Base-by-base conservation (phyloP, 139 green algal species). In the Coelastrella sp. region DNA sequence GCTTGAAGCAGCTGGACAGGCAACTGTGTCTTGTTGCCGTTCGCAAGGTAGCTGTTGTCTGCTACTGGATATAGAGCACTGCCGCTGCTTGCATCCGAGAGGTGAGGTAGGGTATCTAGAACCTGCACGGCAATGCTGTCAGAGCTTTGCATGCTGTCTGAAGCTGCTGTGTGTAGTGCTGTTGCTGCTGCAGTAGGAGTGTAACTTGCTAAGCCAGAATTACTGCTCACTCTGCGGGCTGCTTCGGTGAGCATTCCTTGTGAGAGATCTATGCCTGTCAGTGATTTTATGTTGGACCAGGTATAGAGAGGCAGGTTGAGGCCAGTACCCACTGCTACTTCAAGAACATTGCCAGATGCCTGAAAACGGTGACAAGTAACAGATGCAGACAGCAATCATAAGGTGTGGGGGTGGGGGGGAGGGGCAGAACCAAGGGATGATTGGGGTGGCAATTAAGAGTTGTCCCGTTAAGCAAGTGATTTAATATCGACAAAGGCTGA, bases 231-330 rank as follows among this genome's bases (percentile, higher is more conserved):
- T 27, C 85, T 48, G 30, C 25, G 23, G 32, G 23, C 25, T 27
- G 89, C 92, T 80, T 93, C 82, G 0, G 27, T 9, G 51, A 95
- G 86, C 92, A 95, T 95, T 27, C 92, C 90, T 11, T 79, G 40
- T 1, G 89, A 93, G 0, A 94, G 27, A 82, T 95, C 92, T 5
- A 94, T 13, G 35, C 68, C 88, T 0, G 53, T 84, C 5, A 94
- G 38, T n/a, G n/a, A 79, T 2, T 50, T 51, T 3, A 88, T 11
- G 34, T 8, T 9, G 21, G 30, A 48, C 74, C 82, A 90, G 59
- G 48, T 45, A 68, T 95, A 95, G 34, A 90, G 83, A 13, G 79
- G 84, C 57, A 96, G 77, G 74, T 95, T 95, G 3, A 96, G 85
- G 11, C 93, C 93, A 4, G 93, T 96, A 35, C 92, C 92, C 9